A percentile compares a stretch with the other conserved stretches of the same genome.
Evolutionary conservation across 176 grass and related monocot species (phyloP).

Genomic region (Eleusine coracana): DNA sequence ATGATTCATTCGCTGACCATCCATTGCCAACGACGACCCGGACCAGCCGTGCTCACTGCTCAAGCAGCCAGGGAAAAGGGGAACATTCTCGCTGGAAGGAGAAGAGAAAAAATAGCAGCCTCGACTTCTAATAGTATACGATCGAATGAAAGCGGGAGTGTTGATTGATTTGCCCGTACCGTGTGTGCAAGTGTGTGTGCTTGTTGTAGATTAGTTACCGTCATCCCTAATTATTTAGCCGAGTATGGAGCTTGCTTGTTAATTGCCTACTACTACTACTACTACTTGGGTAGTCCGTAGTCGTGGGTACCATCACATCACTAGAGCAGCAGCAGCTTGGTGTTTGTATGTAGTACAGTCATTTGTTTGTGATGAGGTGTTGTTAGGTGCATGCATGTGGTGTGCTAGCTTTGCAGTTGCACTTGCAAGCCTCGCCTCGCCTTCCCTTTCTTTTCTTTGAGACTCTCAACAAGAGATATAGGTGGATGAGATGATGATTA

Average conservation of each 20-base stretch:
- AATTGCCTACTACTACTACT: not conserved
- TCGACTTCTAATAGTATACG: slow-evolving; percentile 37
- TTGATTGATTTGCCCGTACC: slow-evolving; percentile 19
- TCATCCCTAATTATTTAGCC: slow-evolving; percentile 34
- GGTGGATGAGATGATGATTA: slow-evolving; percentile 4
- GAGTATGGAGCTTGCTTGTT: slow-evolving; percentile 34
- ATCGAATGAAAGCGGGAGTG: slow-evolving; percentile 3
- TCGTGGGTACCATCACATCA: slow-evolving; percentile 8
- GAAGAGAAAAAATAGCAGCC: not conserved
- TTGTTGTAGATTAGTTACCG: slow-evolving; percentile 36
- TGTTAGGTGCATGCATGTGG: slow-evolving; percentile 36
- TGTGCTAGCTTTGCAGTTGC: slow-evolving; percentile 32
- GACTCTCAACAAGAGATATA: not conserved
- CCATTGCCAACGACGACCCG: not conserved
- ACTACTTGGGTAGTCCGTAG: not conserved
- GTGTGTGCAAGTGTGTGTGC: slow-evolving; percentile 28
- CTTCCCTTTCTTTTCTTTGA: not conserved
- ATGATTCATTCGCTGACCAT: slow-evolving; percentile 21
- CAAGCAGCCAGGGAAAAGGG: not conserved
- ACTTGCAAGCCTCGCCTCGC: not conserved
- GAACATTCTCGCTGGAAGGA: not conserved
- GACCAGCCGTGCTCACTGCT: too few relatives aligned
- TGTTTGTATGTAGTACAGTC: slow-evolving; percentile 1
- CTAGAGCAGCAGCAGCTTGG: not conserved
- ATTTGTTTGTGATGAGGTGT: not conserved